phyloP scores from a whole-genome alignment of 805 yeast species.

The Lipomyces chichibuensis region DNA sequence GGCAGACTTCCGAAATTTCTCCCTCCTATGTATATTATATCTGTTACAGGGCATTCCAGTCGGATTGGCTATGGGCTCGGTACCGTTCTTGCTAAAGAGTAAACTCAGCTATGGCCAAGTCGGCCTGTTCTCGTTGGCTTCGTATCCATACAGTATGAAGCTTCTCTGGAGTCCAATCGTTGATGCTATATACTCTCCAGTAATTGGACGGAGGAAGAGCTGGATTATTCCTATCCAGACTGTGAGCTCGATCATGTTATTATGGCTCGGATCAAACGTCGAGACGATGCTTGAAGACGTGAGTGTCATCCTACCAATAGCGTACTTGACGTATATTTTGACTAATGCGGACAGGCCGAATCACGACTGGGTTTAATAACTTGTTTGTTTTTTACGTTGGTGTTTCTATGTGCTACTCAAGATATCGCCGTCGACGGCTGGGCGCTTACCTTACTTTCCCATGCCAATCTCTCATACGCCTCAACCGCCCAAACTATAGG shows the following conservation, averaged over 20 bases:
- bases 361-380: slow-evolving; percentile 59
- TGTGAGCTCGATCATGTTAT: slow-evolving; percentile 55
- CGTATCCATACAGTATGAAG: slow-evolving; percentile 92
- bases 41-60: slow-evolving; percentile 95
- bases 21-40: slow-evolving; percentile 71
- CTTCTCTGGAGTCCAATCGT: slow-evolving; percentile 95
- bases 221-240: slow-evolving; percentile 96
- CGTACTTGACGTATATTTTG: background rate
- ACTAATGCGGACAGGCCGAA: slow-evolving; percentile 42
- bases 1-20: slow-evolving; percentile 72
- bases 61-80: slow-evolving; percentile 91
- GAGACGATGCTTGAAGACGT: slow-evolving; percentile 54
- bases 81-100: slow-evolving; percentile 86
- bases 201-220: slow-evolving; percentile 78
- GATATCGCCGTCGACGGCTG: slow-evolving; percentile 99
- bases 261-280: slow-evolving; percentile 63
- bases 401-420: slow-evolving; percentile 92
- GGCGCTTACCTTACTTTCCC: slow-evolving; percentile 87
- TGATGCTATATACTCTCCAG: slow-evolving; percentile 73
- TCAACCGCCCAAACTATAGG: slow-evolving; percentile 98
- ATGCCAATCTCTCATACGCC: slow-evolving; percentile 81
- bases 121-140: slow-evolving; percentile 86
- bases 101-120: slow-evolving; percentile 84
- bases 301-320: background rate
- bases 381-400: slow-evolving; percentile 69